Conservation (phyloP, 2,329 filamentous ascomycete genomes). For the Aspergillus sp. region DNA sequence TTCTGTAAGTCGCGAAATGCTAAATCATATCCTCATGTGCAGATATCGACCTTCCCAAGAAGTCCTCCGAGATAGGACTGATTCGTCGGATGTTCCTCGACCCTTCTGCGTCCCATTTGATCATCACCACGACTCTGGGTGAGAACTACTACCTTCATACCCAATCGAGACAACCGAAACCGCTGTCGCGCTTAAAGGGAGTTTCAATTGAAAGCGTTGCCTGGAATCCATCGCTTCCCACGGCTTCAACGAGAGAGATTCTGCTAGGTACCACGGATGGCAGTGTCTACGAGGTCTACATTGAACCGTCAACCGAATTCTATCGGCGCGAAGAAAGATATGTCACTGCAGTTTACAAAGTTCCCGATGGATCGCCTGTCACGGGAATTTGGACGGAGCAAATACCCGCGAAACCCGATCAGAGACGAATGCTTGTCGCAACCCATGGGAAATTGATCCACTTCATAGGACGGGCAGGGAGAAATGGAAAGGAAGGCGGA, state of each 20-base stretch:
- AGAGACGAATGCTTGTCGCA: conserved; percentile 72
- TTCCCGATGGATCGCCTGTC: conserved; percentile 70
- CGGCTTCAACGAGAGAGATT: conserved; percentile 91
- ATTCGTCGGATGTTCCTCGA: conserved; percentile 97
- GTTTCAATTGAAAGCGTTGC: conserved; percentile 85
- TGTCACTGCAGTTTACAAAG: conserved; percentile 74
- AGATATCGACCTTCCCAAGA: conserved; percentile 98
- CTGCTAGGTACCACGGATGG: conserved; percentile 88
- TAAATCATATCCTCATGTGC: conserved; percentile 15
- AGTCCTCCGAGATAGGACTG: conserved; percentile 81
- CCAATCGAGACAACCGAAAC: conserved; percentile 82
- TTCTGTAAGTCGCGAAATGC: not conserved
- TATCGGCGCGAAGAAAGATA: conserved; percentile 94
- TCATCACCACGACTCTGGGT: conserved; percentile 84
- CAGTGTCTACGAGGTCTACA: conserved; percentile 89
- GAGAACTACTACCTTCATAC: conserved; percentile 98
- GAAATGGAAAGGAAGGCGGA: conserved; percentile 69
- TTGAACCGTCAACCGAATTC: conserved; percentile 91
- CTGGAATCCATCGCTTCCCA: conserved; percentile 91
- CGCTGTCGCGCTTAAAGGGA: conserved; percentile 75
- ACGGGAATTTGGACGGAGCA: conserved; percentile 82
- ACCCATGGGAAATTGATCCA: conserved; percentile 76
- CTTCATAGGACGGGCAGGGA: conserved; percentile 71
- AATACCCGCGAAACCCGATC: conserved; percentile 63
- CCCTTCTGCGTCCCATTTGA: conserved; percentile 88